Base-by-base conservation (phyloP, 371 early-diverging fungal species). In the Batrachochytrium dendrobatidis region DNA sequence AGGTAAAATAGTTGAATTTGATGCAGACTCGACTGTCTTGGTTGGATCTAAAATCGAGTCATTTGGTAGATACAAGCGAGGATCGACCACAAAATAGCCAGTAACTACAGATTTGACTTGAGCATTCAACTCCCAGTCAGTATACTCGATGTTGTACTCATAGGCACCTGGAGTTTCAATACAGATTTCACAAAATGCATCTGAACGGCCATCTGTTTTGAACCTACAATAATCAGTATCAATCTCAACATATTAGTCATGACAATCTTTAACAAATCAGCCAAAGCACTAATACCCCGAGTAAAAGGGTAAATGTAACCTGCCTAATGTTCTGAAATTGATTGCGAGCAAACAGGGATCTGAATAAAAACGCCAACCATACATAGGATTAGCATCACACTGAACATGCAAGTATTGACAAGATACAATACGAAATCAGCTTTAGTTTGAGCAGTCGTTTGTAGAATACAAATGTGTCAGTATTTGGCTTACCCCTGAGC, bases 31-130 rank as follows among this genome's bases (percentile, higher is more conserved):
- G 10, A 34, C 17, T 28, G 5, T 31, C 8, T n/a, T 22, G 31
- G 34, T 24, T 12, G 46, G 51, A 31, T 67, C 65, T 24, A 28
- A 4, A 39, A 59, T 26, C 28, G 60, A 51, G 17, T 26, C 32
- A 51, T 63, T 65, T 12, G 69, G 73, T 17, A 87, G 69, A 30
- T 53, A 61, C 34, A 88, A 76, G 24, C 83, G 77, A 22, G 97
- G 95, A 53, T 94, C 94, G n/a, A 94, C 92, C 18, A 92, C 80
- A 54, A 94, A 84, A 63, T 85, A 82, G 4, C 89, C 88, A 10
- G 58, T 1, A 48, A 56, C 43, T 56, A 60, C 46, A 60, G 73
- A 53, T 31, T 45, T 56, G 8, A 53, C 55, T 5, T 4, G 10
- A 46, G 54, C n/a, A 18, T 24, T 15, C 58, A 49, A 59, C 62